A percentile compares a stretch with the other conserved stretches of the same genome.
These are phyloP conservation scores for Zostera marina DNA, from an alignment of 116 monocot species.

Conservation along the genomic window DNA sequence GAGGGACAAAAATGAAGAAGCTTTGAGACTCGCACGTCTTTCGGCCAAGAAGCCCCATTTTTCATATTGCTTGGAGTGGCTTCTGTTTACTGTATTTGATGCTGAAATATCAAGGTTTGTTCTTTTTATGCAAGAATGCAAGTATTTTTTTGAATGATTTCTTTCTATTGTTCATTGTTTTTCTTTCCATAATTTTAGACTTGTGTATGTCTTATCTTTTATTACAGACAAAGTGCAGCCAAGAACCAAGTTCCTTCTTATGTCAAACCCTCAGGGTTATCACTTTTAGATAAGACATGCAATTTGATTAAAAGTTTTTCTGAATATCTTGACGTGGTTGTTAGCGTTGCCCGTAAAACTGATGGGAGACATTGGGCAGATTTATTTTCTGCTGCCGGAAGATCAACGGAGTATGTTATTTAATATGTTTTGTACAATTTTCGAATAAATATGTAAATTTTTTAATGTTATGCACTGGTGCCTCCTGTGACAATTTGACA, in stretches of 20 bases:
- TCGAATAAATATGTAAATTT: background rate
- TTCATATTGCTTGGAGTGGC: constrained; percentile 97
- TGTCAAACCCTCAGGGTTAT: constrained; percentile 16
- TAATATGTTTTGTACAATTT: background rate
- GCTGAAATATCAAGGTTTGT: constrained; percentile 93
- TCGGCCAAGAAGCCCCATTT: constrained; percentile 98
- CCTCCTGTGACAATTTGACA: constrained; percentile 4
- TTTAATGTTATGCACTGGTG: background rate
- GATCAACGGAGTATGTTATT: constrained; percentile 90
- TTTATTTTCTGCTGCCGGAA: constrained; percentile 94
- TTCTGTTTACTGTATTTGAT: constrained; percentile 99
- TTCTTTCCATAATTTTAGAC: background rate
- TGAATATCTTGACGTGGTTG: constrained; percentile 93
- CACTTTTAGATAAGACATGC: constrained; percentile 90
- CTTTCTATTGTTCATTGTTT: background rate
- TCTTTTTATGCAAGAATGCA: background rate
- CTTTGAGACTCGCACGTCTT: constrained; percentile 68
- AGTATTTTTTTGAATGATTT: background rate
- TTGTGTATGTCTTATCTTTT: background rate
- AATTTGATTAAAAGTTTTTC: constrained; percentile 84
- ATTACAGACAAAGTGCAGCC: constrained; percentile 63
- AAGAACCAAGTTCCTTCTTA: constrained; percentile 40
- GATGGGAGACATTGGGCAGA: constrained; percentile 99
- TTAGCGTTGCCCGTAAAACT: constrained; percentile 99
- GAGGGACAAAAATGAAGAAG: constrained; percentile 94